Percentiles rank a stretch among this genome's conserved stretches.
phyloP scores from a whole-genome alignment of 805 yeast genomes.

The Ogataea neopini region DNA sequence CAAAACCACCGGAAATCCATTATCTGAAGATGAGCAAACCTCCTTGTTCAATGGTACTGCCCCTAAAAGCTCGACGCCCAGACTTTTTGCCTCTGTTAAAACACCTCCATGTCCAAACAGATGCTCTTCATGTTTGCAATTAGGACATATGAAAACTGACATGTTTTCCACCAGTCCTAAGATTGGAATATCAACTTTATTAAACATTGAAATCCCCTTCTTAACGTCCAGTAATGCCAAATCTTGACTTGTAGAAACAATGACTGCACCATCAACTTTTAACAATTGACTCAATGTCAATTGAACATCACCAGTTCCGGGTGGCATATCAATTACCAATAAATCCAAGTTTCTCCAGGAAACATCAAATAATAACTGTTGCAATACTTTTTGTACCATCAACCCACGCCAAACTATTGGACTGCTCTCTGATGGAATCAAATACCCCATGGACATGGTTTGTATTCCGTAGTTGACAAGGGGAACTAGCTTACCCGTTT shows the following conservation, averaged over 20 bases:
- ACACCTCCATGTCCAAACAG: slow-evolving; percentile 72
- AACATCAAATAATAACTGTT: slow-evolving; percentile 81
- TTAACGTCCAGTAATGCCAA: slow-evolving; percentile 78
- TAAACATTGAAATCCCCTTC: slow-evolving; percentile 78
- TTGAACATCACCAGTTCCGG: slow-evolving; percentile 90
- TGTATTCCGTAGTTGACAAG: slow-evolving; percentile 71
- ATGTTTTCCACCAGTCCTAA: slow-evolving; percentile 80
- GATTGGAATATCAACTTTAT: slow-evolving; percentile 67
- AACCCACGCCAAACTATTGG: slow-evolving; percentile 86
- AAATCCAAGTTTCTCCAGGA: slow-evolving; percentile 70
- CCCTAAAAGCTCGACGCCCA: slow-evolving; percentile 55
- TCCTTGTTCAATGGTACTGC: slow-evolving; percentile 64
- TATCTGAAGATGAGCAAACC: slow-evolving; percentile 62
- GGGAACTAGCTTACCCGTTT: slow-evolving; percentile 60
- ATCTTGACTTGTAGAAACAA: slow-evolving; percentile 87
- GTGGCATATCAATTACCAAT: slow-evolving; percentile 82
- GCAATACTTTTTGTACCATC: slow-evolving; percentile 84
- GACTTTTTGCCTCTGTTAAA: slow-evolving; percentile 45
- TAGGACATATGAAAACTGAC: slow-evolving; percentile 76
- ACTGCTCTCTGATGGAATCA: slow-evolving; percentile 62
- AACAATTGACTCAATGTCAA: slow-evolving; percentile 78
- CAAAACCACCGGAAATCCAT: slow-evolving; percentile 63
- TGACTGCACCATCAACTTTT: slow-evolving; percentile 75
- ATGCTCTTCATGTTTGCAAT: slow-evolving; percentile 71
- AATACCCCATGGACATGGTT: slow-evolving; percentile 88